Conservation (phyloP, 345 rosid species). For the Salix udensis region DNA sequence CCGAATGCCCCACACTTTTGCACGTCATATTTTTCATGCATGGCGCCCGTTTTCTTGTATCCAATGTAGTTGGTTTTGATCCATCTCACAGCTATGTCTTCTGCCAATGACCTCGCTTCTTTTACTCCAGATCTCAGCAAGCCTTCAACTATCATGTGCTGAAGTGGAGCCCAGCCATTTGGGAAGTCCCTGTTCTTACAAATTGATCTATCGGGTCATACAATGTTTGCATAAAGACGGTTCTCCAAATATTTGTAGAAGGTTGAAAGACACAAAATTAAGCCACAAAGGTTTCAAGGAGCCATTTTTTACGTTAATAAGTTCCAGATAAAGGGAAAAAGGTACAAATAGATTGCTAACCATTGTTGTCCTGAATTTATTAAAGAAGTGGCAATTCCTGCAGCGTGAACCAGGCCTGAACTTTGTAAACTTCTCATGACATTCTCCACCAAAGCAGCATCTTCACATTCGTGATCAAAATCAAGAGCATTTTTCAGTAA, state of each 20-base stretch:
- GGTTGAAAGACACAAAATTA: not conserved
- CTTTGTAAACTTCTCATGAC: slow-evolving; percentile 46
- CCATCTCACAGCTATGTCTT: slow-evolving; percentile 74
- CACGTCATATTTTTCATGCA: slow-evolving; percentile 55
- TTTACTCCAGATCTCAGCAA: slow-evolving; percentile 44
- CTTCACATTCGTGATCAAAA: slow-evolving; percentile 47
- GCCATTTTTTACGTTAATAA: not conserved
- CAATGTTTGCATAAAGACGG: not conserved
- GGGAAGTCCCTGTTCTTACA: slow-evolving; percentile 69
- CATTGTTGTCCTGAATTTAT: slow-evolving; percentile 73
- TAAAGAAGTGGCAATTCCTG: slow-evolving; percentile 76
- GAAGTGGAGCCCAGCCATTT: slow-evolving; percentile 92
- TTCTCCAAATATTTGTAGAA: not conserved
- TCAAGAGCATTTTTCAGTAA: slow-evolving; percentile 12
- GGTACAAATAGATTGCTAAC: slow-evolving; percentile 27
- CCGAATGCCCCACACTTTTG: slow-evolving; percentile 50
- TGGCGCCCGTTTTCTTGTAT: slow-evolving; percentile 50
- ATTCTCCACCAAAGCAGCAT: slow-evolving; percentile 50
- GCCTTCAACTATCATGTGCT: slow-evolving; percentile 77
- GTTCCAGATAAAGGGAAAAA: not conserved
- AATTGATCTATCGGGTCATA: not conserved
- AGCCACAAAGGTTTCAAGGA: not conserved
- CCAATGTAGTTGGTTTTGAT: slow-evolving; percentile 55
- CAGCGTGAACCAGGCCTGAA: slow-evolving; percentile 60
- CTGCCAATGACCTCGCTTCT: slow-evolving; percentile 61